phyloP scores from a whole-genome alignment of 495 filamentous ascomycete species.

The Penicillium parvum region DNA sequence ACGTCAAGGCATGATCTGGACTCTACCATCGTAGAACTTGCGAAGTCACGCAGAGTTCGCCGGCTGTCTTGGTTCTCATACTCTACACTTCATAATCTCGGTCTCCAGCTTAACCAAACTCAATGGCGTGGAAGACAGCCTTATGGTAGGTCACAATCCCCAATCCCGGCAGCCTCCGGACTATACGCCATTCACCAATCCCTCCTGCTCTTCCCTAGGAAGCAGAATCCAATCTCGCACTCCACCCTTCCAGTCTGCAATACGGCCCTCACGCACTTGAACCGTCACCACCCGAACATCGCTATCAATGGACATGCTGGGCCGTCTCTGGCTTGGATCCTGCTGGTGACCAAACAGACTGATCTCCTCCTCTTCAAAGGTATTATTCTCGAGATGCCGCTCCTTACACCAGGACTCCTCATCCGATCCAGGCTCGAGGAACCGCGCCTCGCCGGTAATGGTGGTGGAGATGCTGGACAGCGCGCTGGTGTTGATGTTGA shows the following conservation, averaged over 20 bases:
- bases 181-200: conserved; percentile 39
- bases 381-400: conserved; percentile 87
- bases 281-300: conserved; percentile 74
- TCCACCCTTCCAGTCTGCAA: conserved; percentile 77
- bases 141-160: neutral
- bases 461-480: conserved; percentile 90
- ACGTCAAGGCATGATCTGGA: neutral
- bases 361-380: conserved; percentile 56
- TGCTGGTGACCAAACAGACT: conserved; percentile 42
- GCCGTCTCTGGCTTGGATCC: conserved; percentile 21
- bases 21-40: neutral
- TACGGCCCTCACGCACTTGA: conserved; percentile 65
- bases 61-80: neutral
- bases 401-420: conserved; percentile 79
- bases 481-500: conserved; percentile 84
- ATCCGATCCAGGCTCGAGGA: conserved; percentile 66
- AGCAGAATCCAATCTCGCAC: conserved; percentile 68
- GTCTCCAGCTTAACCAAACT: too few species aligned
- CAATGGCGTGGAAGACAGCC: too few species aligned
- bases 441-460: conserved; percentile 75
- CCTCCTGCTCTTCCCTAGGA: conserved; percentile 25
- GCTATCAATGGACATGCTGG: conserved; percentile 61
- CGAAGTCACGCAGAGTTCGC: too few species aligned
- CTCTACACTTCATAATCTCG: too few species aligned
- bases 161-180: neutral